Base-by-base conservation (phyloP, 257 asterid species). In the Avicennia marina region DNA sequence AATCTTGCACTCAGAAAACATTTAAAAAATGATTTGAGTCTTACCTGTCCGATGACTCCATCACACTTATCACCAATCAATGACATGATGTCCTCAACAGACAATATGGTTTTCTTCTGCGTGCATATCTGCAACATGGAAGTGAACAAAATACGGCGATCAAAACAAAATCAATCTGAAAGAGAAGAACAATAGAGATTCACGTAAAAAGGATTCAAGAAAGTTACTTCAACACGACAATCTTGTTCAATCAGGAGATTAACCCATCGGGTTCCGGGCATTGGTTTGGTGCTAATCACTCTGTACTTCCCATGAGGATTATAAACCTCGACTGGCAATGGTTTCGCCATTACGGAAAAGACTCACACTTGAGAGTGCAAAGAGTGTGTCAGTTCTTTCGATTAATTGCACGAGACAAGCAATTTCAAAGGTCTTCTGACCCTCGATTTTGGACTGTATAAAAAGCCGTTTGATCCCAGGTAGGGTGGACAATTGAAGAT, bases 251-350 rank as follows among this genome's bases (percentile, higher is more conserved):
- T 76, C 79, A 90, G 58, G 56, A 88, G 86, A 66, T 88, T 77
- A 53, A 90, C 88, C 98, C 98, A 90, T 24, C 96, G 83, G 19
- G 85, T 90, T 40, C 98, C 98, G 0, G 98, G 98, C 98, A 90
- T 90, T 16, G 98, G 34, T 50, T 87, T 90, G 20, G 98, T 90
- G 78, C 94, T 90, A 58, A 90, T 68, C 44, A 90, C 96, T 71
- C 96, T 78, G 80, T 83, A 87, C 36, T 78, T 87, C 15, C 98
- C 98, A 80, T 81, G 81, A 7, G 96, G 96, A 58, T 90, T 87
- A 86, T 90, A 72, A 27, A 90, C 95, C 59, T 87, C 95, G 46
- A 90, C 76, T 62, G 83, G 96, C 77, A 90, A 69, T 0, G 95
- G 95, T 36, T 71, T 74, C 65, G 95, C 95, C 98, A 87, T 87